A percentile compares a stretch with the other conserved stretches of the same genome.
These are phyloP conservation scores for Vitis hybrid DNA, from an alignment of 177 flowering plant species.

Conservation along the genomic window DNA sequence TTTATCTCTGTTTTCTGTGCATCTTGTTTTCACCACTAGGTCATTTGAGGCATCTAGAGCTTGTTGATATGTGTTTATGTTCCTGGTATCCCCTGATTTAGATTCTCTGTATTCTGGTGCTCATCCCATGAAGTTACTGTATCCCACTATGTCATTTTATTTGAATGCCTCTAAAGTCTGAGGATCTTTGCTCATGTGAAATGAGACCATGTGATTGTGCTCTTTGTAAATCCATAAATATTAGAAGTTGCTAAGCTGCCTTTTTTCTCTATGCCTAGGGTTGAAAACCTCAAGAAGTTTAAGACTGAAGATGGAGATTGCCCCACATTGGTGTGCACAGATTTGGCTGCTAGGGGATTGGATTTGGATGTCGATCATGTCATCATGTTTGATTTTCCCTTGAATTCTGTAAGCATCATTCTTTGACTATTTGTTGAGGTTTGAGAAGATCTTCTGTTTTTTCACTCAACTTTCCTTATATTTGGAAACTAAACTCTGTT, in stretches of 20 bases:
- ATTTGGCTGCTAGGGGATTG: constrained; percentile 94
- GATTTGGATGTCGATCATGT: constrained; percentile 99
- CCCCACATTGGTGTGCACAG: constrained; percentile 97
- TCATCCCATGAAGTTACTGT: no score
- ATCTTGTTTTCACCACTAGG: no score
- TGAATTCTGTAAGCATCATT: constrained; percentile 63
- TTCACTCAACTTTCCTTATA: neutral
- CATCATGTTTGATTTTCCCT: constrained; percentile 96
- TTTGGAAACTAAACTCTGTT: constrained; percentile 4
- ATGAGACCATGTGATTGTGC: no score
- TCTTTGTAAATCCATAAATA: neutral
- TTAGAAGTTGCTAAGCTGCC: neutral
- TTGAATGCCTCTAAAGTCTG: no score
- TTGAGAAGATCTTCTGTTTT: neutral
- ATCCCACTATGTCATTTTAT: no score
- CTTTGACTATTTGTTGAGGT: neutral
- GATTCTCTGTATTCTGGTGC: no score
- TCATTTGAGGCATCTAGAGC: no score
- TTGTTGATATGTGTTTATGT: no score
- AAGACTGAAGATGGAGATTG: constrained; percentile 89
- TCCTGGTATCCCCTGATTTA: no score
- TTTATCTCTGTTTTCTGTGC: no score
- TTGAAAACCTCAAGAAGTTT: constrained; percentile 86
- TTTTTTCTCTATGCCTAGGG: constrained; percentile 40
- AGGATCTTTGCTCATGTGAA: no score